Conservation (phyloP, 2,329 filamentous ascomycete genomes). For the Hypoxylon sp. region DNA sequence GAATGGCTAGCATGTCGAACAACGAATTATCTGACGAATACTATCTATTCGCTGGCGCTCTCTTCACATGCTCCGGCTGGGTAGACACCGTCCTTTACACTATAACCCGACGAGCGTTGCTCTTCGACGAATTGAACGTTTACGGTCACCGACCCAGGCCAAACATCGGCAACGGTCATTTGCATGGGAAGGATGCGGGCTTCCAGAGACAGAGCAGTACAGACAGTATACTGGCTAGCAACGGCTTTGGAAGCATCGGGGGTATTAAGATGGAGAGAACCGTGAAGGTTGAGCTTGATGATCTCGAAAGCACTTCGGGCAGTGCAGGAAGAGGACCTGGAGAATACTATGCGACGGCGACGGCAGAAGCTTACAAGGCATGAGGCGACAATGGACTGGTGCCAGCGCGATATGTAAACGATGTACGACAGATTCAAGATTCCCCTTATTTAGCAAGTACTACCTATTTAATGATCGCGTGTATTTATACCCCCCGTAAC, state of each 20-base stretch:
- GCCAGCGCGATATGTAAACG: not conserved
- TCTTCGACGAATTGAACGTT: constrained; percentile 47
- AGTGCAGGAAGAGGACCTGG: not conserved
- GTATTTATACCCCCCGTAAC: not conserved
- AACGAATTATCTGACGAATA: constrained; percentile 56
- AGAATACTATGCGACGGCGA: constrained; percentile 36
- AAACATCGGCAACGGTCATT: constrained; percentile 1
- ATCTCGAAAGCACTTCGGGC: constrained; percentile 39
- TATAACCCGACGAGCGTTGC: constrained; percentile 58
- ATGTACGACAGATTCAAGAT: constrained; percentile 7
- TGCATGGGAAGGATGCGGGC: constrained; percentile 25
- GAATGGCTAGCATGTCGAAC: constrained; percentile 65
- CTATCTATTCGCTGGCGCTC: constrained; percentile 51
- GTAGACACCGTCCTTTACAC: constrained; percentile 61
- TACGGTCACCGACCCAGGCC: constrained; percentile 21
- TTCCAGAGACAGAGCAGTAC: constrained; percentile 47
- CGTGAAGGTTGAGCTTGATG: constrained; percentile 48
- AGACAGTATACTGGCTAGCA: constrained; percentile 45
- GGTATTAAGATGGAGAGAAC: constrained; percentile 50
- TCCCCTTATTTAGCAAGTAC: constrained; percentile 11
- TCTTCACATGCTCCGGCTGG: constrained; percentile 60
- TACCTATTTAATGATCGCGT: constrained; percentile 8
- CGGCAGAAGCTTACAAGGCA: constrained; percentile 29
- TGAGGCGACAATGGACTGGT: constrained; percentile 1
- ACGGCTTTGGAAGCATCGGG: constrained; percentile 30